Evolutionary conservation across 2,329 filamentous ascomycete species (phyloP).

Genomic region (Colletotrichum musae): DNA sequence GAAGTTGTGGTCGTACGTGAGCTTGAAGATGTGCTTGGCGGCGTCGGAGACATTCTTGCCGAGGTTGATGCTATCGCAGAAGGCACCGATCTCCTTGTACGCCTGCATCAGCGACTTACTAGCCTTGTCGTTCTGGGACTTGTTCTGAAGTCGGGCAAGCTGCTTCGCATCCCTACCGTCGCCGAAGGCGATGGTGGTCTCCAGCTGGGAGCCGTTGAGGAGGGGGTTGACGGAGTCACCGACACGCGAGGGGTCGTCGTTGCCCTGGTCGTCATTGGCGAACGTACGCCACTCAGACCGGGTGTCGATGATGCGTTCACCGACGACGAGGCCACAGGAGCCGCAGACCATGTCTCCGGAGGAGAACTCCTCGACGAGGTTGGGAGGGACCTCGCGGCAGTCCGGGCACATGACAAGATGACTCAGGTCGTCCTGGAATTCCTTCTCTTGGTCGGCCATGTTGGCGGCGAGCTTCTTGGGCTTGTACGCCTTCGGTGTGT

Average conservation of each 20-base stretch:
- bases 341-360: conserved; percentile 93
- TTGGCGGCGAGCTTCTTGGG: conserved; percentile 63
- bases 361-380: conserved; percentile 92
- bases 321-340: conserved; percentile 91
- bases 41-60: conserved; percentile 87
- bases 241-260: conserved; percentile 97
- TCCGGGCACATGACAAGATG: conserved; percentile 89
- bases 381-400: conserved; percentile 92
- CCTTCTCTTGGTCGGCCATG: conserved; percentile 42
- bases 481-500: conserved; percentile 57
- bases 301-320: conserved; percentile 92
- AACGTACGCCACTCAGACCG: conserved; percentile 99
- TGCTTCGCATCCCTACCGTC: conserved; percentile 81
- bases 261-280: conserved; percentile 96
- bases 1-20: conserved; percentile 90
- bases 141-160: conserved; percentile 87
- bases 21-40: conserved; percentile 95
- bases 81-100: conserved; percentile 89
- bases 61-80: conserved; percentile 89
- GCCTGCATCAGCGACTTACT: conserved; percentile 87
- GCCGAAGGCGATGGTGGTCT: conserved; percentile 88
- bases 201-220: conserved; percentile 89
- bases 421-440: conserved; percentile 88
- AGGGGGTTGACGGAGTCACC: conserved; percentile 94
- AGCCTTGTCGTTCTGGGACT: conserved; percentile 83